These are phyloP conservation scores for Penicillium sp. DNA, from an alignment of 2,329 filamentous ascomycete genomes.

Conservation along the genomic window DNA sequence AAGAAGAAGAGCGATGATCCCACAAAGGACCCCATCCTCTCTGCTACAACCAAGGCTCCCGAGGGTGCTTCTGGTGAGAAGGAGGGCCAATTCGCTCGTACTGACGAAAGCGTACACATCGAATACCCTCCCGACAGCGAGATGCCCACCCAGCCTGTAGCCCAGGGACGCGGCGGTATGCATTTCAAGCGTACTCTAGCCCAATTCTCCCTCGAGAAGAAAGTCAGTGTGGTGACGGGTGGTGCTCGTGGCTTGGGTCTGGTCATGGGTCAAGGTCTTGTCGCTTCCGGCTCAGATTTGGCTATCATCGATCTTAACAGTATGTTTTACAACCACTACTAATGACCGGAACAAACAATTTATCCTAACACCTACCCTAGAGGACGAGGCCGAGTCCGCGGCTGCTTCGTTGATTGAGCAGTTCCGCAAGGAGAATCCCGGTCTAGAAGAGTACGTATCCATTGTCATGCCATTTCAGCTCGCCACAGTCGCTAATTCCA, in stretches of 20 bases:
- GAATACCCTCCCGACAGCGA: constrained; percentile 75
- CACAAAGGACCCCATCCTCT: constrained; percentile 27
- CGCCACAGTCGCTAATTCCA: not conserved
- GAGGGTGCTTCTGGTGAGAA: constrained; percentile 40
- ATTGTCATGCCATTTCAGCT: not conserved
- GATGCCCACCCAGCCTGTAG: constrained; percentile 68
- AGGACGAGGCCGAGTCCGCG: constrained; percentile 79
- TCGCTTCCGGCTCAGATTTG: constrained; percentile 82
- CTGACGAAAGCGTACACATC: constrained; percentile 73
- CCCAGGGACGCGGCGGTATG: constrained; percentile 73
- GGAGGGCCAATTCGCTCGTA: constrained; percentile 73
- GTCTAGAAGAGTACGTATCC: constrained; percentile 60
- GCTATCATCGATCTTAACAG: constrained; percentile 94
- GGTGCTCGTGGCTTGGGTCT: constrained; percentile 85
- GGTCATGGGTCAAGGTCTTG: constrained; percentile 89
- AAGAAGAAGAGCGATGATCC: constrained; percentile 29
- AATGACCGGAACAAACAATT: not conserved
- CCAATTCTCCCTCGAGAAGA: constrained; percentile 81
- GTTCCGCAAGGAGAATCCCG: constrained; percentile 78
- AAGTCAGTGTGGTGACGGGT: constrained; percentile 82
- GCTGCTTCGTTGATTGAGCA: constrained; percentile 70
- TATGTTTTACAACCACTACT: constrained; percentile 44
- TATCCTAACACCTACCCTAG: constrained; percentile 45
- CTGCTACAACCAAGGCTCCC: constrained; percentile 35
- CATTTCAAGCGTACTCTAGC: constrained; percentile 84